Conservation (phyloP, 768 basidiomycete genomes). For the Tulasnella sp. region DNA sequence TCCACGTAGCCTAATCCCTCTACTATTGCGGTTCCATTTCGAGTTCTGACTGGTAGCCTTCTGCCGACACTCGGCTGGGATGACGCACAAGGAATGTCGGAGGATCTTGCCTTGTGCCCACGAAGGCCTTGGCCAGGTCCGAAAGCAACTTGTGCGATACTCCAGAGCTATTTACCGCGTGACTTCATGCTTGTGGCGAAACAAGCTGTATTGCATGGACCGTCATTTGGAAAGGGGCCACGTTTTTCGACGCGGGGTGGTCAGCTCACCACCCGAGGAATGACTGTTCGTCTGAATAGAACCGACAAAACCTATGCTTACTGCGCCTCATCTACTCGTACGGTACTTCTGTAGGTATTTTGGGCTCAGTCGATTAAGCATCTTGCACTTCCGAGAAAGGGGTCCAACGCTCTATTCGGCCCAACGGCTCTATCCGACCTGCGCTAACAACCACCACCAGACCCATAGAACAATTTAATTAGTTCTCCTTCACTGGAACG, state of each 20-base stretch:
- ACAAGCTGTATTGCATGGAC: not conserved
- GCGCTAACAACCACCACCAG: too few species aligned
- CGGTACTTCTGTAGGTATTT: too few species aligned
- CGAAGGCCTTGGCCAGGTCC: slow-evolving; percentile 3
- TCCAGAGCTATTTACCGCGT: not conserved
- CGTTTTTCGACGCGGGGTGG: not conserved
- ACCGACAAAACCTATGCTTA: too few species aligned
- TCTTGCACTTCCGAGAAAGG: too few species aligned
- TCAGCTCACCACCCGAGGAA: not conserved
- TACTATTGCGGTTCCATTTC: not conserved
- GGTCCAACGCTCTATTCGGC: too few species aligned
- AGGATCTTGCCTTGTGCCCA: not conserved
- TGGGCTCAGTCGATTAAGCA: too few species aligned
- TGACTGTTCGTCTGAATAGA: not conserved
- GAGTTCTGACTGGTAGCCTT: not conserved
- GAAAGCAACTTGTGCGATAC: not conserved
- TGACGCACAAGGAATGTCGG: not conserved
- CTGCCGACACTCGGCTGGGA: not conserved
- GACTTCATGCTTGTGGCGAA: not conserved
- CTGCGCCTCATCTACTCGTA: too few species aligned
- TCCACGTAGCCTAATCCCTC: not conserved
- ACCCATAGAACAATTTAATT: too few species aligned
- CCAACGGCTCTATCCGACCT: too few species aligned
- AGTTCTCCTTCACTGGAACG: not conserved
- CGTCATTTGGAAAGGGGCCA: not conserved